These are phyloP conservation scores for Hanseniaspora pseudoguilliermondii DNA, from an alignment of 805 yeast species.

Conservation along the genomic window DNA sequence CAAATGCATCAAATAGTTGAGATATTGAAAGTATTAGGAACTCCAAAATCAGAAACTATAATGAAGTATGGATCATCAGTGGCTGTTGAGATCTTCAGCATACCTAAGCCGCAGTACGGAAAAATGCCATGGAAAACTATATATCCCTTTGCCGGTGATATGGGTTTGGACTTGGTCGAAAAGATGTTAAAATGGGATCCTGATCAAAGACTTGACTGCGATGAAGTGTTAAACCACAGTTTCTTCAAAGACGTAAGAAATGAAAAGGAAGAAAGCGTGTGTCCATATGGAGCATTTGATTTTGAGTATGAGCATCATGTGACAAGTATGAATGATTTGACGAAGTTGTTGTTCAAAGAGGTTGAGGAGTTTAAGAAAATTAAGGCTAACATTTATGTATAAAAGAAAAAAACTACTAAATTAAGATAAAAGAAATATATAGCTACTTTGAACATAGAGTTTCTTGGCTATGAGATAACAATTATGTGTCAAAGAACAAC, in stretches of 20 bases:
- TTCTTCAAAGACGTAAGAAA: conserved; percentile 45
- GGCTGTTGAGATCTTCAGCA: conserved; percentile 36
- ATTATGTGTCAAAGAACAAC: too few species aligned
- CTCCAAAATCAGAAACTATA: conserved; percentile 44
- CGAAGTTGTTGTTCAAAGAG: conserved; percentile 38
- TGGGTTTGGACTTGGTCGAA: conserved; percentile 42
- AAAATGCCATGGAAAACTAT: conserved; percentile 38
- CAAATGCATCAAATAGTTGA: conserved; percentile 58
- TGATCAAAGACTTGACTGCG: conserved; percentile 39
- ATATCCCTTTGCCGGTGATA: conserved; percentile 48
- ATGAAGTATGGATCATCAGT: conserved; percentile 33
- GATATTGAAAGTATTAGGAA: conserved; percentile 58
- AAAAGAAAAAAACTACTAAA: neutral
- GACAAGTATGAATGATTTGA: conserved; percentile 34
- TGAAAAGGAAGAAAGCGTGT: conserved; percentile 41
- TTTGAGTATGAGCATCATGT: conserved; percentile 49
- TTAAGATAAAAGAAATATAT: too few species aligned
- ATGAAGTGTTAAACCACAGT: conserved; percentile 43
- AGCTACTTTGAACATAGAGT: too few species aligned
- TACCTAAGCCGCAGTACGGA: conserved; percentile 33
- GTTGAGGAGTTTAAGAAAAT: conserved; percentile 37
- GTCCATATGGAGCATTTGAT: conserved; percentile 39
- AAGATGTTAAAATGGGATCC: conserved; percentile 56
- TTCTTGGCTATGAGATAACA: too few species aligned
- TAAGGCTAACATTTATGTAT: conserved; percentile 13